phyloP scores from a whole-genome alignment of 192 early-diverging fungal genomes.

The Glomus cerebriforme region DNA sequence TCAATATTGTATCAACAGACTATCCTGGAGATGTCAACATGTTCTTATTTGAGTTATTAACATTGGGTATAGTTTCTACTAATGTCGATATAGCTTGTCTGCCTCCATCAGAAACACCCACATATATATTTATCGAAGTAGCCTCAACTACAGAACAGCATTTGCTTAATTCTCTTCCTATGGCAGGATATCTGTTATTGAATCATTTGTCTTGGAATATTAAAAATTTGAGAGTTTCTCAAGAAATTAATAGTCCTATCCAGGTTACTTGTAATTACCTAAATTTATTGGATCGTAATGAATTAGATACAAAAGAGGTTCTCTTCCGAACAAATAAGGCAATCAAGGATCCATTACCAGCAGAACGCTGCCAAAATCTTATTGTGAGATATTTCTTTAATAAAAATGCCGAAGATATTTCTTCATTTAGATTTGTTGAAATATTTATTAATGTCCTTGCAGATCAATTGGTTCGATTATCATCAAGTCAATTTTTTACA shows the following conservation, averaged over 20 bases:
- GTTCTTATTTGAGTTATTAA: background rate
- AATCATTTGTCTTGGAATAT: conserved; percentile 26
- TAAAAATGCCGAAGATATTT: background rate
- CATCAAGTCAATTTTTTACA: conserved; percentile 27
- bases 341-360: background rate
- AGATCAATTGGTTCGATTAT: conserved; percentile 35
- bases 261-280: conserved; percentile 28
- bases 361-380: conserved; percentile 9
- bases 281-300: background rate
- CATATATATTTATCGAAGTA: conserved; percentile 26
- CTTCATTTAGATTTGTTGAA: conserved; percentile 31
- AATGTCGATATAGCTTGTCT: background rate
- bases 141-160: conserved; percentile 28
- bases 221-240: conserved; percentile 15
- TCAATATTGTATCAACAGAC: background rate
- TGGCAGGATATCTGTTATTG: background rate
- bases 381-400: conserved; percentile 32
- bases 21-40: conserved; percentile 18
- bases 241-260: conserved; percentile 23
- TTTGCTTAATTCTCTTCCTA: conserved; percentile 23
- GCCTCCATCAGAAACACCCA: background rate
- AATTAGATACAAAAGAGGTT: conserved; percentile 19
- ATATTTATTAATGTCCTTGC: conserved; percentile 35
- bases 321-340: background rate
- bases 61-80: background rate